Evolutionary conservation across 371 early-diverging fungal species (phyloP).

Genomic region (Fennellomyces sp.): DNA sequence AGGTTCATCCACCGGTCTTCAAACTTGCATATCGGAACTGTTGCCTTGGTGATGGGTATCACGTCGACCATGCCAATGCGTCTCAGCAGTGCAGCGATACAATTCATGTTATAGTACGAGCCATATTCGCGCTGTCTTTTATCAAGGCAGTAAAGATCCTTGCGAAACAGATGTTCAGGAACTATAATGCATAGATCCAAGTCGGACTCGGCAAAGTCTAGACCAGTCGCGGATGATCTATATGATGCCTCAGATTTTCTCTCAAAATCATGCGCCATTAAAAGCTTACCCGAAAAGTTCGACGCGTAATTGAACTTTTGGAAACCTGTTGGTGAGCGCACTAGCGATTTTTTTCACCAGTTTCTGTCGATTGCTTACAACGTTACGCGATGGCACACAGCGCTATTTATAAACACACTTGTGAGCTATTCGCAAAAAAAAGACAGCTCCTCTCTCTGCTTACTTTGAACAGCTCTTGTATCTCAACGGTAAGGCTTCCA

Average conservation of each 20-base stretch:
- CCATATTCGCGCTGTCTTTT: not conserved
- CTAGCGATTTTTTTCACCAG: slow-evolving; percentile 1
- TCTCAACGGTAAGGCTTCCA: not conserved
- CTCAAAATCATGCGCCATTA: not conserved
- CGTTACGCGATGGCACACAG: not conserved
- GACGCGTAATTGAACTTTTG: slow-evolving; percentile 11
- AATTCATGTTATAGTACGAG: slow-evolving; percentile 28
- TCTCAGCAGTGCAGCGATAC: slow-evolving; percentile 11
- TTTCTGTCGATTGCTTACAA: not conserved
- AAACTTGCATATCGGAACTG: slow-evolving; percentile 73
- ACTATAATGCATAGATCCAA: slow-evolving; percentile 38
- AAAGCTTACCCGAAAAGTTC: slow-evolving; percentile 31
- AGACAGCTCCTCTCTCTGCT: not conserved
- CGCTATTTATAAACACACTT: not conserved
- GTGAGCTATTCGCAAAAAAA: too few relatives aligned
- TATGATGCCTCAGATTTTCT: not conserved
- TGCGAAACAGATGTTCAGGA: slow-evolving; percentile 17
- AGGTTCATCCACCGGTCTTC: slow-evolving; percentile 52
- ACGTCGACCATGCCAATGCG: slow-evolving; percentile 27
- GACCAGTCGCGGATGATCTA: slow-evolving; percentile 32
- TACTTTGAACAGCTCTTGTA: not conserved
- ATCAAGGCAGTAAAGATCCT: not conserved
- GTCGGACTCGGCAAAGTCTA: slow-evolving; percentile 25
- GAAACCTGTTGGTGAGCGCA: slow-evolving; percentile 19
- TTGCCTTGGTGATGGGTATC: slow-evolving; percentile 26